Percentiles rank a stretch among this genome's conserved stretches.
Evolutionary conservation across 371 early-diverging fungal genomes (phyloP).

Genomic region (Dichotomocladium elegans): DNA sequence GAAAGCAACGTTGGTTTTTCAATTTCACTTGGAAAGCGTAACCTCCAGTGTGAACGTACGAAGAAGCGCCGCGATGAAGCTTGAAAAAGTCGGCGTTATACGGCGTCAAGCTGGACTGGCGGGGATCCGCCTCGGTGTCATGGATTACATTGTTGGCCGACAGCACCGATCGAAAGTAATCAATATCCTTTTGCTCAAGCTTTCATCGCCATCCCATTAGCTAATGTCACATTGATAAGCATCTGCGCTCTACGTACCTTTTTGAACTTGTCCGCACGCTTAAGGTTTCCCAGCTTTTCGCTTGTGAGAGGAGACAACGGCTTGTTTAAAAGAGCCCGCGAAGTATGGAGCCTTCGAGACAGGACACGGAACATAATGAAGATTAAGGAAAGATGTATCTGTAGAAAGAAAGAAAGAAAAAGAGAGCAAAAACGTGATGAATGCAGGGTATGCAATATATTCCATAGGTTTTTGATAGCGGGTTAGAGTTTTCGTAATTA

Average conservation of each 20-base stretch:
- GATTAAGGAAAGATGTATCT: not conserved
- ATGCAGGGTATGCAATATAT: no score
- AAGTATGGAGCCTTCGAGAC: not conserved
- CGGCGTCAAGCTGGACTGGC: constrained; percentile 25
- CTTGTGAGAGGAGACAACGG: constrained; percentile 10
- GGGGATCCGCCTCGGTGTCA: constrained; percentile 3
- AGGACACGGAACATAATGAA: not conserved
- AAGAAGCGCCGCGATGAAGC: constrained; percentile 75
- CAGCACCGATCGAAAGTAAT: constrained; percentile 47
- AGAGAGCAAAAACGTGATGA: not conserved
- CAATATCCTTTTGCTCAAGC: constrained; percentile 43
- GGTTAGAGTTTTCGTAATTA: no score
- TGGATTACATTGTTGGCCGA: constrained; percentile 21
- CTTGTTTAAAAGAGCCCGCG: not conserved
- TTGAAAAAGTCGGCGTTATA: constrained; percentile 84
- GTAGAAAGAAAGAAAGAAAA: not conserved
- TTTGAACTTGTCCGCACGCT: constrained; percentile 8
- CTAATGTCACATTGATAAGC: not conserved
- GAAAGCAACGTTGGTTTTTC: not conserved
- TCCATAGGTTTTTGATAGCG: no score
- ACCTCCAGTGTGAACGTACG: no score
- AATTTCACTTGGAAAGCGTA: not conserved
- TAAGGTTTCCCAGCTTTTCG: constrained; percentile 3
- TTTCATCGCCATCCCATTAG: not conserved
- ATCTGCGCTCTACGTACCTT: constrained; percentile 7